Evolutionary conservation across 2,329 filamentous ascomycete species (phyloP).

Genomic region (Pyrenochaeta sp.): DNA sequence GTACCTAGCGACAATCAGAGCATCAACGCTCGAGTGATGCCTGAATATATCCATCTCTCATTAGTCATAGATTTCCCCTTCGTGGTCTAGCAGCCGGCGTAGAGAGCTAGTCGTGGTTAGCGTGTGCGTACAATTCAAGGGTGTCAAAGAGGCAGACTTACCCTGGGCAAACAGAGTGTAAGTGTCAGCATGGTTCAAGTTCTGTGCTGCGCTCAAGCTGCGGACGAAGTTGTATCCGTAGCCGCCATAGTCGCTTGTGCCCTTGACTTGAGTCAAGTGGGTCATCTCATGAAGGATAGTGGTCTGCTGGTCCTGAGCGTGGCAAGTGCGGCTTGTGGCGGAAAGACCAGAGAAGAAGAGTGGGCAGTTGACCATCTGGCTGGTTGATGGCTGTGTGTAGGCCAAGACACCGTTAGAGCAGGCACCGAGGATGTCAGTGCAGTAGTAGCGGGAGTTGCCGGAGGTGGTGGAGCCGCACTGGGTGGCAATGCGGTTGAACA

Average conservation of each 20-base stretch:
- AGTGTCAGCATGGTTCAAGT: conserved; percentile 70
- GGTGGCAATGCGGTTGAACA: conserved; percentile 60
- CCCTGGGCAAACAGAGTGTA: conserved; percentile 52
- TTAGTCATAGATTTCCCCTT: background rate
- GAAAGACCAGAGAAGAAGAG: conserved; percentile 64
- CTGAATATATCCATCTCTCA: background rate
- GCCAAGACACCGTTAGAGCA: conserved; percentile 64
- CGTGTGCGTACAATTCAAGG: background rate
- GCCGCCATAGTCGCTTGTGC: conserved; percentile 63
- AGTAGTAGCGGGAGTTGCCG: conserved; percentile 64
- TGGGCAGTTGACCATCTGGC: conserved; percentile 67
- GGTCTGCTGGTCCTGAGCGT: conserved; percentile 69
- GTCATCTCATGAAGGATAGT: conserved; percentile 71
- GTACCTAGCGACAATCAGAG: too few relatives aligned
- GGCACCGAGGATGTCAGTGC: conserved; percentile 62
- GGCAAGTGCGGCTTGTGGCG: conserved; percentile 60
- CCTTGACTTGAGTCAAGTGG: conserved; percentile 64
- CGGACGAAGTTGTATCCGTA: conserved; percentile 63
- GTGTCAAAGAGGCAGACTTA: conserved; percentile 3
- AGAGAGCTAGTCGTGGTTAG: conserved; percentile 8
- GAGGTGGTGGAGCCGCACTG: conserved; percentile 63
- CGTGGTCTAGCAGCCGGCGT: conserved; percentile 7
- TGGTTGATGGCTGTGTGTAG: conserved; percentile 63
- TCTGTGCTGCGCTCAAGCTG: conserved; percentile 57
- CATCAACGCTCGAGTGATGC: too few relatives aligned